A percentile compares a stretch with the other conserved stretches of the same genome.
These are phyloP conservation scores for Elsinoe fawcettii DNA, from an alignment of 2,329 filamentous ascomycete genomes.

Conservation along the genomic window DNA sequence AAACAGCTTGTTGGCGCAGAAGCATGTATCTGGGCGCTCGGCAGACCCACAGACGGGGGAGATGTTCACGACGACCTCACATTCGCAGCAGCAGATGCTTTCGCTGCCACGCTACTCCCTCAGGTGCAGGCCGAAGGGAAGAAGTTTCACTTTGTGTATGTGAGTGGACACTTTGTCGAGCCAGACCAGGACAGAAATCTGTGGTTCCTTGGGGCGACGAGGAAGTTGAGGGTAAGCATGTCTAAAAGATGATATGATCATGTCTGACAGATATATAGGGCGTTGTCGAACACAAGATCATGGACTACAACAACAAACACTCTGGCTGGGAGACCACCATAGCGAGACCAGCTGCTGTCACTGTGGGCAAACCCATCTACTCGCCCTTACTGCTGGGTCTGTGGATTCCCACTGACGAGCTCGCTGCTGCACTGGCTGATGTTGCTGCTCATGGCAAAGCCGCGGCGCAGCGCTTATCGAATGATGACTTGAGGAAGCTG, in stretches of 20 bases:
- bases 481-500: conserved; percentile 18
- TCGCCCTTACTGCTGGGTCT: conserved; percentile 14
- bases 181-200: conserved; percentile 27
- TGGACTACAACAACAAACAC: conserved; percentile 22
- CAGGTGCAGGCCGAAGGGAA: conserved; percentile 18
- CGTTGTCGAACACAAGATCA: conserved; percentile 24
- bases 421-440: conserved; percentile 22
- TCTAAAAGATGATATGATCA: background rate
- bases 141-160: conserved; percentile 35
- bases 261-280: conserved; percentile 17
- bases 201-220: conserved; percentile 27
- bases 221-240: conserved; percentile 25
- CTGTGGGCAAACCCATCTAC: conserved; percentile 17
- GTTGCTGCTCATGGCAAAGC: conserved; percentile 18
- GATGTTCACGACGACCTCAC: conserved; percentile 31
- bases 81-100: conserved; percentile 27
- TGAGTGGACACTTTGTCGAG: conserved; percentile 29
- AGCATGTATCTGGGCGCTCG: conserved; percentile 36
- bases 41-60: conserved; percentile 22
- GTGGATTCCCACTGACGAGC: conserved; percentile 21
- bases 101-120: conserved; percentile 22
- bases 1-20: conserved; percentile 33
- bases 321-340: conserved; percentile 23
- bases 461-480: conserved; percentile 19
- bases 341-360: conserved; percentile 22